Evolutionary conservation across 805 yeast species (phyloP).

Genomic region (Yamadazyma akitaensis): DNA sequence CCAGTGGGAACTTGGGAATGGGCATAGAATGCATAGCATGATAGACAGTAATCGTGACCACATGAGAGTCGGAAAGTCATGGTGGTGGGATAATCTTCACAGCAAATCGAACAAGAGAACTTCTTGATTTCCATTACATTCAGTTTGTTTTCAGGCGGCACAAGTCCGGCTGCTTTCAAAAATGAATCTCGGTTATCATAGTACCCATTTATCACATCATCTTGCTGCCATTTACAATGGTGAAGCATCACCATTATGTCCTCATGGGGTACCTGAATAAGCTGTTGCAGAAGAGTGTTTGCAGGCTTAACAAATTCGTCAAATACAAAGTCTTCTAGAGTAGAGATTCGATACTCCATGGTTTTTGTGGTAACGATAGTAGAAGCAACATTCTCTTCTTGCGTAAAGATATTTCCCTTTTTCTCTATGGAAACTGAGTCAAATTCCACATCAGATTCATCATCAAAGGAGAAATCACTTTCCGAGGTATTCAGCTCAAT

Average conservation of each 20-base stretch:
- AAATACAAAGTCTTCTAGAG: conserved; percentile 5
- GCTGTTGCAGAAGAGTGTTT: conserved; percentile 1
- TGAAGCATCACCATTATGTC: conserved; percentile 36
- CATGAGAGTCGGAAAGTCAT: conserved; percentile 56
- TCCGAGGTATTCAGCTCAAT: neutral
- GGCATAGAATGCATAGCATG: conserved; percentile 66
- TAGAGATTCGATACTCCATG: conserved; percentile 6
- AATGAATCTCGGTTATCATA: conserved; percentile 29
- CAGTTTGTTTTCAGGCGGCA: neutral
- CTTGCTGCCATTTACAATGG: conserved; percentile 37
- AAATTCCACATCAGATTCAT: conserved; percentile 10
- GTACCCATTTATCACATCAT: conserved; percentile 35
- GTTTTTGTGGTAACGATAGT: neutral
- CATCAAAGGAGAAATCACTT: conserved; percentile 16
- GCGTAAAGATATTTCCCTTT: neutral
- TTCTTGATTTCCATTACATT: neutral
- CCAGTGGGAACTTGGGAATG: conserved; percentile 41
- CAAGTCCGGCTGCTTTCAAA: conserved; percentile 27
- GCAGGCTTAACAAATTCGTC: conserved; percentile 4
- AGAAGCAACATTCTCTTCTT: neutral
- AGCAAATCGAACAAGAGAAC: conserved; percentile 65
- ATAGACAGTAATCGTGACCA: conserved; percentile 64
- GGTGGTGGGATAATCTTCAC: conserved; percentile 45
- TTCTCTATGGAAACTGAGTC: neutral
- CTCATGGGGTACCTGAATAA: conserved; percentile 12